Evolutionary conservation across 768 basidiomycete species (phyloP).

Genomic region (Hericium alpestre): DNA sequence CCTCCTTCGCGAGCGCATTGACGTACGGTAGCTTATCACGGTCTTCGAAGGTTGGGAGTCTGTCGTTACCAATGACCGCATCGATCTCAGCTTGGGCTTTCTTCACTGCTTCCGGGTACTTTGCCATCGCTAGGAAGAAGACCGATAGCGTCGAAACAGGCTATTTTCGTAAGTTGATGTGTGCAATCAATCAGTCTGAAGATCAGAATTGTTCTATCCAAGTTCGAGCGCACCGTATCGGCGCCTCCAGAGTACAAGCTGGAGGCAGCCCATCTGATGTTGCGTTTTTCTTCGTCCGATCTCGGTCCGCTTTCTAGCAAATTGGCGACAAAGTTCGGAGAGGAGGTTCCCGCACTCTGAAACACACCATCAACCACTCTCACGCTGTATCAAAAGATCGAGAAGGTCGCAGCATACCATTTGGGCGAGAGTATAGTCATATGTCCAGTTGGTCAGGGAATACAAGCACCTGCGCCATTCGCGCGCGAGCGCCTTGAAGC

Average conservation of each 20-base stretch:
- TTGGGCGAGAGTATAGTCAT: not conserved
- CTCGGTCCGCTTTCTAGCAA: not conserved
- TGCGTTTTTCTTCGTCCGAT: not conserved
- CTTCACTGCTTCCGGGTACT: conserved; percentile 6
- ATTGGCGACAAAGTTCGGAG: not conserved
- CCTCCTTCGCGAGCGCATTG: conserved; percentile 17
- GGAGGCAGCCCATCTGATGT: conserved; percentile 17
- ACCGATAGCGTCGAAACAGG: not conserved
- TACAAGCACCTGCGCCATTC: not conserved
- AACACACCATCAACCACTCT: not conserved
- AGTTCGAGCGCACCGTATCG: not conserved
- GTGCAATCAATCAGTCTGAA: not conserved
- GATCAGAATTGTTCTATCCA: not conserved
- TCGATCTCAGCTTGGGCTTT: conserved; percentile 21
- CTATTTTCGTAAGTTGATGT: not conserved
- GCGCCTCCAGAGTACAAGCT: not conserved
- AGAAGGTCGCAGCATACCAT: not conserved
- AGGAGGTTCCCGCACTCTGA: not conserved
- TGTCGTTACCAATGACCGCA: conserved; percentile 14
- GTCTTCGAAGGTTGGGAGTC: conserved; percentile 18
- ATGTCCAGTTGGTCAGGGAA: not conserved
- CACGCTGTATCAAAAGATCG: not conserved
- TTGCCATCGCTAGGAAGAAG: conserved; percentile 10
- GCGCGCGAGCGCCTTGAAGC: not conserved
- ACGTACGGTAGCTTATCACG: conserved; percentile 18